phyloP scores from a whole-genome alignment of 2,329 filamentous ascomycete species.

The Calonectria honghensis region DNA sequence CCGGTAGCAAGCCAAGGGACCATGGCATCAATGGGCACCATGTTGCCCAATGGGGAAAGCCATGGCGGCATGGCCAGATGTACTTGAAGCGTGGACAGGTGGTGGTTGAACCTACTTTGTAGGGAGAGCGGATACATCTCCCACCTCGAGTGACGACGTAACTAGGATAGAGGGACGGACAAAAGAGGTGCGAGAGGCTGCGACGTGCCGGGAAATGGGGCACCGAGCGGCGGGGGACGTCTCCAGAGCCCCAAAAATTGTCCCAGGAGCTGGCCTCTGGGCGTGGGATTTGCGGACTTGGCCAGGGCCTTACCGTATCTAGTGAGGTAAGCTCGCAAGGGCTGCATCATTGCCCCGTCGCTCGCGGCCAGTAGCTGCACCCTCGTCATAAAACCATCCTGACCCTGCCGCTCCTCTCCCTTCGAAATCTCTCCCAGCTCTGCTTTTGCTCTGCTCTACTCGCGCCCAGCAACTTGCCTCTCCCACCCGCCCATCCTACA shows the following conservation, averaged over 20 bases:
- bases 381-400: conserved; percentile 57
- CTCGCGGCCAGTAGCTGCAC: conserved; percentile 54
- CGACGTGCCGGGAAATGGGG: conserved; percentile 39
- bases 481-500: conserved; percentile 33
- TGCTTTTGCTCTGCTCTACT: conserved; percentile 40
- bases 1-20: conserved; percentile 19
- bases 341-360: conserved; percentile 57
- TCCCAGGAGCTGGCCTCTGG: conserved; percentile 33
- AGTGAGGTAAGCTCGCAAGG: conserved; percentile 45
- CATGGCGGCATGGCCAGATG: conserved; percentile 31
- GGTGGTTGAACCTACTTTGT: conserved; percentile 38
- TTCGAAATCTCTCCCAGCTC: conserved; percentile 47
- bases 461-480: conserved; percentile 32
- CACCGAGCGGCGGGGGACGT: conserved; percentile 35
- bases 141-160: conserved; percentile 29
- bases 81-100: conserved; percentile 22
- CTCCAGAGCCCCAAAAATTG: conserved; percentile 33
- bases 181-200: conserved; percentile 33
- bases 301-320: conserved; percentile 42
- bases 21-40: conserved; percentile 1
- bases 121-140: conserved; percentile 30
- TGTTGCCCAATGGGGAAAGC: conserved; percentile 30
- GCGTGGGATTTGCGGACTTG: conserved; percentile 39
- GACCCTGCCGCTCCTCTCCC: conserved; percentile 50
- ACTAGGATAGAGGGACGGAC: conserved; percentile 24